These are phyloP conservation scores for Arthrocladium fulminans DNA, from an alignment of 2,329 filamentous ascomycete genomes.

Conservation along the genomic window DNA sequence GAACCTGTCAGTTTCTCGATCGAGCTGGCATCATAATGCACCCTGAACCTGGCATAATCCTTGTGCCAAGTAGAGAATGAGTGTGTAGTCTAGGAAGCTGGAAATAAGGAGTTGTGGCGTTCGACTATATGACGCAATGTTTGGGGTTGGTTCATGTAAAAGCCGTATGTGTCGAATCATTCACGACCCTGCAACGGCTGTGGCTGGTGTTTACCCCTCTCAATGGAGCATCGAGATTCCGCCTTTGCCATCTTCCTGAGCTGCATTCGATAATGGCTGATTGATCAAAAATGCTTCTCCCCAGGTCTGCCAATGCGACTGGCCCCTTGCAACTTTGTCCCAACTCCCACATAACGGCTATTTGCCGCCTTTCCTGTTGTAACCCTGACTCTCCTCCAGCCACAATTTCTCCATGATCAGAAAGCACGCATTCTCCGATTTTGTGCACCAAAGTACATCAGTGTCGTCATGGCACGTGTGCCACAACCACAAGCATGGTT, in stretches of 20 bases:
- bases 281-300: too few species aligned
- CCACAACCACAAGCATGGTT: not conserved
- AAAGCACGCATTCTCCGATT: too few species aligned
- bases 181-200: too few species aligned
- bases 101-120: not conserved
- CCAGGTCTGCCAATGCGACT: not conserved
- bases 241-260: not conserved
- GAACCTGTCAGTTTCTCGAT: not conserved
- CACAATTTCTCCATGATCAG: slow-evolving; percentile 1
- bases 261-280: too few species aligned
- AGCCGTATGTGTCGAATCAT: too few species aligned
- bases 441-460: not conserved
- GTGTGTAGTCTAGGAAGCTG: not conserved
- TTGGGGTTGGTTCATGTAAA: too few species aligned
- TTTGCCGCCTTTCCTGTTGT: not conserved
- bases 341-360: not conserved
- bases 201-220: too few species aligned
- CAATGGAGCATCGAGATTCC: not conserved
- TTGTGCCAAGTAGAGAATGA: not conserved
- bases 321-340: not conserved
- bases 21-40: not conserved
- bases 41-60: slow-evolving; percentile 6
- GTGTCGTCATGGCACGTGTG: not conserved
- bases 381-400: slow-evolving; percentile 3
- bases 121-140: not conserved